Base-by-base conservation (phyloP, 2,329 filamentous ascomycete species). In the Gnomoniopsis smithogilvyi region DNA sequence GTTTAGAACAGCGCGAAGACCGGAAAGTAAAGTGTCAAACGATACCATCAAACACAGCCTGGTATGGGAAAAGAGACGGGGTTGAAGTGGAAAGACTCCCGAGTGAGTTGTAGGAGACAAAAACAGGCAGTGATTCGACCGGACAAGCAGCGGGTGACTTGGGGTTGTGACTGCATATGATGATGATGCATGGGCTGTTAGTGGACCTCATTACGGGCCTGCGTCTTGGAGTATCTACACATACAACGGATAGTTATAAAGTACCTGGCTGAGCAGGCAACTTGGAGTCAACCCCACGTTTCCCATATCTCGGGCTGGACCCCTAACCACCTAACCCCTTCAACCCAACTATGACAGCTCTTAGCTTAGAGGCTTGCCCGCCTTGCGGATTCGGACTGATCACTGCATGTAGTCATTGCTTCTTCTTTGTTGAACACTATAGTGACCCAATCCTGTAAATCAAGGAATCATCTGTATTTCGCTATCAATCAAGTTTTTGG, bases 81-180 rank as follows among this genome's bases (percentile, higher is more conserved):
- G 47, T 47, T 41, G 14, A 19, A 41, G 50, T 51, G 50, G 45
- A 41, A 53, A 53, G 36, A 49, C 21, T 45, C 46, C n/a, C 41
- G 4, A 49, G 50, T 49, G 38, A 36, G 24, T 48, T 46, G 56
- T n/a, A 56, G 49, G 52, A 50, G 54, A n/a, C 17, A 56, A 56
- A 24, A 49, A 21, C 17, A 10, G 21, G 19, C 45, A 12, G 51
- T 47, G 56, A 62, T 36, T 56, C 49, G 60, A 50, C 54, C 49
- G 60, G 53, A 54, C 57, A 14, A 54, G 24, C 53, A 56, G 56
- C 24, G 49, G 50, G 53, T 49, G 43, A 54, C 52, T 52, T 34
- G 33, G 38, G 46, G 51, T 54, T 50, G 56, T 59, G 59, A 61
- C 59, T 50, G 30, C 33, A 51, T 26, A 30, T 30, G 26, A 30